These are phyloP conservation scores for Pythium plurisporium DNA, from an alignment of 352 stramenopile species.

Conservation along the genomic window DNA sequence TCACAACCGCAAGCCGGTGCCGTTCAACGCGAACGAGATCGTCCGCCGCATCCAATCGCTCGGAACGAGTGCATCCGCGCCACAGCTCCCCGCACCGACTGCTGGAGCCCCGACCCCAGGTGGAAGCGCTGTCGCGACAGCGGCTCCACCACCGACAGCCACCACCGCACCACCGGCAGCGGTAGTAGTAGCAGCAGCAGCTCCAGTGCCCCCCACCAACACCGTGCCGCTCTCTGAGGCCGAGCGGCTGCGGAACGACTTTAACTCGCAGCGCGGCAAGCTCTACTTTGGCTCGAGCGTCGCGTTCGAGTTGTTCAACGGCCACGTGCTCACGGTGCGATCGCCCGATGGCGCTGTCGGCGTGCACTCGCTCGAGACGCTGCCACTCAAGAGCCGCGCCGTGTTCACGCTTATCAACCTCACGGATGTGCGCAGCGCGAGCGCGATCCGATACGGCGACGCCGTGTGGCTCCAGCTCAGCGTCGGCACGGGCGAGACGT, in stretches of 20 bases:
- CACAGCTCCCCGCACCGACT: conserved; percentile 9
- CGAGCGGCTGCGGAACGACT: conserved; percentile 65
- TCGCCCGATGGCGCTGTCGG: conserved; percentile 56
- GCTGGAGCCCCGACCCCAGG: not conserved
- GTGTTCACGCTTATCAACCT: conserved; percentile 75
- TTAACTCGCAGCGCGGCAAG: conserved; percentile 56
- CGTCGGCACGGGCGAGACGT: conserved; percentile 52
- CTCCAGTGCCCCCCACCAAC: no score
- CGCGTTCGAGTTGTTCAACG: conserved; percentile 70
- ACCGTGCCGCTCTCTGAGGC: conserved; percentile 26
- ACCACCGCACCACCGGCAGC: not conserved
- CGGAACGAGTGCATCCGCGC: conserved; percentile 38
- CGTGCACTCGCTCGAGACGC: conserved; percentile 55
- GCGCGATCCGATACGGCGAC: conserved; percentile 69
- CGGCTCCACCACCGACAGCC: not conserved
- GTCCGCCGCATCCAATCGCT: conserved; percentile 52
- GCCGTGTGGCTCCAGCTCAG: conserved; percentile 74
- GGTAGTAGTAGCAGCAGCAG: not conserved
- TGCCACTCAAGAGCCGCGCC: conserved; percentile 38
- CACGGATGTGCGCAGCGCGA: conserved; percentile 55
- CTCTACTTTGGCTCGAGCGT: conserved; percentile 69
- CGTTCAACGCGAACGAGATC: conserved; percentile 41
- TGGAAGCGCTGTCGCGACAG: not conserved
- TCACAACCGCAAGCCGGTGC: not conserved
- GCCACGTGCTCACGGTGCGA: conserved; percentile 64